phyloP scores from a whole-genome alignment of 1,139 yeast genomes.

The Keqinozyma sinolaborantium region DNA sequence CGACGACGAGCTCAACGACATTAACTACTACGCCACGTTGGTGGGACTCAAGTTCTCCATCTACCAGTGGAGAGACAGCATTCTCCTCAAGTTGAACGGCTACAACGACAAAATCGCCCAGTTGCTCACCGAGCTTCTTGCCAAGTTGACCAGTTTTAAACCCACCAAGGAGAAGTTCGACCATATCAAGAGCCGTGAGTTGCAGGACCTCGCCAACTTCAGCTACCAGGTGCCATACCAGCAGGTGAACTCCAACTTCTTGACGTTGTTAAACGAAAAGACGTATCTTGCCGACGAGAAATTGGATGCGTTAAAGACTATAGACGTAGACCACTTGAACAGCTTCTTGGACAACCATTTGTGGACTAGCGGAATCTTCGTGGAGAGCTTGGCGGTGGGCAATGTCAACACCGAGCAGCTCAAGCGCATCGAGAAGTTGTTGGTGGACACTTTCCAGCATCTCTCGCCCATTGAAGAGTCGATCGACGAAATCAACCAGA shows the following conservation, averaged over 20 bases:
- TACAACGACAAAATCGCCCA: constrained; percentile 77
- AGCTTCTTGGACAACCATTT: constrained; percentile 37
- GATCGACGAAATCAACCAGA: constrained; percentile 26
- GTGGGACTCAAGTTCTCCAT: constrained; percentile 71
- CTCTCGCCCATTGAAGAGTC: constrained; percentile 37
- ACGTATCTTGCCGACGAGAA: constrained; percentile 66
- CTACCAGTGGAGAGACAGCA: constrained; percentile 63
- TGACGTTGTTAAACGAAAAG: constrained; percentile 64
- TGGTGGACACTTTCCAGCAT: constrained; percentile 16
- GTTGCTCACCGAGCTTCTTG: constrained; percentile 58
- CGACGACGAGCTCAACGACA: constrained; percentile 72
- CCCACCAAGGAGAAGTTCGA: constrained; percentile 61
- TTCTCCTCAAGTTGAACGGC: constrained; percentile 67
- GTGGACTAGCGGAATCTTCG: constrained; percentile 48
- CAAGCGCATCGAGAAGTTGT: constrained; percentile 15
- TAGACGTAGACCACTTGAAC: constrained; percentile 49
- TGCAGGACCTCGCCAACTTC: constrained; percentile 64
- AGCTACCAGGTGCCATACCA: constrained; percentile 73
- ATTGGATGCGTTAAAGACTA: constrained; percentile 39
- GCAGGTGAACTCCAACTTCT: constrained; percentile 65
- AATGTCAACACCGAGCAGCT: constrained; percentile 49
- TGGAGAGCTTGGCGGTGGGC: constrained; percentile 78
- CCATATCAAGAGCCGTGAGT: constrained; percentile 59
- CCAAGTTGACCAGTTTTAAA: constrained; percentile 46
- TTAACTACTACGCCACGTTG: constrained; percentile 78